These are phyloP conservation scores for Emergomyces orientalis DNA, from an alignment of 2,329 filamentous ascomycete genomes.

Conservation along the genomic window DNA sequence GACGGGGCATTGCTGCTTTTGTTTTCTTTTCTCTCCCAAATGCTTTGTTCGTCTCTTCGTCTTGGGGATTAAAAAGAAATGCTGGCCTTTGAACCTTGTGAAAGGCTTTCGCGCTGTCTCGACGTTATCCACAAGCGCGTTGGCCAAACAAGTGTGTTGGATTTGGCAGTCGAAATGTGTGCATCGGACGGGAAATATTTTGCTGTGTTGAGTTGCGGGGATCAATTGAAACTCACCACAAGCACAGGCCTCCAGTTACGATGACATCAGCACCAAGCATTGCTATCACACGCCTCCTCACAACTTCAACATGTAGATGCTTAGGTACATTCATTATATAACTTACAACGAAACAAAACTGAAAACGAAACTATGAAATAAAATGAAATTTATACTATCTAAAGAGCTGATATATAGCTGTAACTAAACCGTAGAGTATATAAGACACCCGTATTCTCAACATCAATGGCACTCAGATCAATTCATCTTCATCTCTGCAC, in stretches of 20 bases:
- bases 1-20: conserved; percentile 11
- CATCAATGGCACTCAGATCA: background rate
- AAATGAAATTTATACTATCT: background rate
- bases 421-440: background rate
- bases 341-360: no score
- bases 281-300: no score
- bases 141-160: background rate
- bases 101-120: no score
- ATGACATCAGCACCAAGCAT: background rate
- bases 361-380: no score
- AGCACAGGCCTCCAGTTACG: background rate
- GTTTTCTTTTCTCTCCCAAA: background rate
- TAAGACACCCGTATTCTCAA: background rate
- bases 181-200: background rate
- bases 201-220: background rate
- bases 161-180: background rate
- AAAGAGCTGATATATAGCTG: background rate
- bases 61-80: no score
- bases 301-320: no score
- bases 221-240: background rate
- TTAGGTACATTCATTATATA: no score
- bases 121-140: no score
- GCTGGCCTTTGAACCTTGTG: background rate
- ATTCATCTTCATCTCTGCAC: background rate
- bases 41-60: background rate